Base-by-base conservation (phyloP, 306 rosid species). In the Gillenia trifoliata region DNA sequence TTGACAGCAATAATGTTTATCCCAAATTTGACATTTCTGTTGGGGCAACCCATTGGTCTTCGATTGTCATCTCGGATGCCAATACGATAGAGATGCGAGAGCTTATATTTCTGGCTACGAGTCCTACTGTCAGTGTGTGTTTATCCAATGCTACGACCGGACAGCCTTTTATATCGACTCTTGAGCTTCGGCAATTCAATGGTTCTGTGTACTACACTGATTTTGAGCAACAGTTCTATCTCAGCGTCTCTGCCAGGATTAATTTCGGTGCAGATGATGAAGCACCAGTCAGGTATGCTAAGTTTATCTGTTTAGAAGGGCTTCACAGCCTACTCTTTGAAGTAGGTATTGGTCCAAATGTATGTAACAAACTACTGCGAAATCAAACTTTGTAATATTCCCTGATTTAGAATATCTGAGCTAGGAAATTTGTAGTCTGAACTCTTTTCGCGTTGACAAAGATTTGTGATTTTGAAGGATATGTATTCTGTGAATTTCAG, bases 61-160 rank as follows among this genome's bases (percentile, higher is more conserved):
- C 97, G 11, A 92, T 94, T 79, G 97, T 94, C 78, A 88, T 94
- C 57, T 90, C 97, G 50, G 97, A 94, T 77, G 97, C 92, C 40
- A 55, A 72, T 78, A 80, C 85, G 33, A 80, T 89, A 25, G 91
- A 87, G 83, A 74, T 40, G 67, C 82, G 79, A 54, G 99, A 94
- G 85, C 91, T 94, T 34, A 94, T 94, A 77, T 94, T 94, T 79
- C 78, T 88, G 85, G 97, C 99, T 75, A 65, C 83, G 67, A 85
- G 84, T 92, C 80, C 96, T 66, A 83, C 95, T 8, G 83, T 89
- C 49, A 88, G 96, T 77, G 86, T 94, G 40, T 94, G 99, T 71
- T 83, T 94, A 75, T 94, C 99, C 77, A 94, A 94, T 89, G 99
- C 99, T 62, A 94, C 99, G 29, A 94, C 99, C 8, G 99, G 99